These are phyloP conservation scores for Astragalus membranaceus DNA, from an alignment of 306 rosid species.

Conservation along the genomic window DNA sequence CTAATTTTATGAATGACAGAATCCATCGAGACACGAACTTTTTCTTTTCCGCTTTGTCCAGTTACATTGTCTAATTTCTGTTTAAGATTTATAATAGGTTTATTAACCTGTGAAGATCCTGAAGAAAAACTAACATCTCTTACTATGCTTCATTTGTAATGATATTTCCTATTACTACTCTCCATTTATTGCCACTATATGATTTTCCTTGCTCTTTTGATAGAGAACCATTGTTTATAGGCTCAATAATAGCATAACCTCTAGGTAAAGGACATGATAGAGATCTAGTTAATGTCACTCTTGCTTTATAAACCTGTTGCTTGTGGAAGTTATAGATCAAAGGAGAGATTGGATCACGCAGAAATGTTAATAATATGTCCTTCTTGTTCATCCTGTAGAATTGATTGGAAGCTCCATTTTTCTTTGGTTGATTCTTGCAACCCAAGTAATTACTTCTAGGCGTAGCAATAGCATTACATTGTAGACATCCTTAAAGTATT, in stretches of 20 bases:
- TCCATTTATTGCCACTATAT: neutral
- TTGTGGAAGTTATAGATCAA: constrained; percentile 28
- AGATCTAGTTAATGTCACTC: constrained; percentile 29
- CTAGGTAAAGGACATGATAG: constrained; percentile 23
- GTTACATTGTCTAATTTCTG: constrained; percentile 19
- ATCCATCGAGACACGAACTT: constrained; percentile 16
- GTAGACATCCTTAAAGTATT: constrained; percentile 8
- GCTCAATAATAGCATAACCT: neutral
- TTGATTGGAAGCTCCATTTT: constrained; percentile 4
- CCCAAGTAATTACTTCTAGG: constrained; percentile 6
- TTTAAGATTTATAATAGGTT: constrained; percentile 5
- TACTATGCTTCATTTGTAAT: neutral
- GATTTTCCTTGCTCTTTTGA: too few relatives aligned
- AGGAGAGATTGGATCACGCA: constrained; percentile 47
- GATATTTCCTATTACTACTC: constrained; percentile 1
- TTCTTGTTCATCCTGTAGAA: constrained; percentile 25
- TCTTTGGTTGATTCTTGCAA: neutral
- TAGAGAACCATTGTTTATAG: neutral
- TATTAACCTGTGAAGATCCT: constrained; percentile 1
- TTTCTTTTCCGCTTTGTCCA: constrained; percentile 12
- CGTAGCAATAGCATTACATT: neutral
- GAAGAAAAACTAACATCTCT: neutral
- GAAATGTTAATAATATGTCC: constrained; percentile 32
- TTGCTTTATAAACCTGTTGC: constrained; percentile 28
- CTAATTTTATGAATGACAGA: constrained; percentile 21